Base-by-base conservation (phyloP, 2,329 filamentous ascomycete species). In the Neodidymelliopsis sp. region DNA sequence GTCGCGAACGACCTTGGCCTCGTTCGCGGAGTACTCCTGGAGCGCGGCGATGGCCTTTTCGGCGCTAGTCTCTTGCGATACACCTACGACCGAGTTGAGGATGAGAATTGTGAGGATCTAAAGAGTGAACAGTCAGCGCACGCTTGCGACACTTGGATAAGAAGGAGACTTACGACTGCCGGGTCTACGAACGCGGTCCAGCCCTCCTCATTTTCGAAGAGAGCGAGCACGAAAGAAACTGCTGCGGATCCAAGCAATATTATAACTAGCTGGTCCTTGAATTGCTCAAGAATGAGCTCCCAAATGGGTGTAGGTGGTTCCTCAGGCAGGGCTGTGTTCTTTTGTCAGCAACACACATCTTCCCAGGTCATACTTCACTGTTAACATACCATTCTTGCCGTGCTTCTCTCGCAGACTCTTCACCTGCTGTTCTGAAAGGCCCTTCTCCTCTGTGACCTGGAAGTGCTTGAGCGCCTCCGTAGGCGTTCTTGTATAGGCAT, bases 101-200 rank as follows among this genome's bases (percentile, higher is more conserved):
- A 99, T 88, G 34, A 99, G 82, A 69, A 99, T 99, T 19, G 93
- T 97, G 58, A 99, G 83, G 63, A 99, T 99, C 90, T 95, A 51
- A 24, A 22, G 24, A 20, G 35, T 7, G 25, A n/a, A 15, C 7
- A 45, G 54, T 63, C 36, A 66, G 59, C 42, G 44, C 25, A 23
- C 35, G 53, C 9, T 16, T 5, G 16, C 11, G 18, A 16, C 16
- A 8, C 16, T 27, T 7, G 31, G 20, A 10, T 5, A 30, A 18
- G 15, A 31, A 19, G 8, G 28, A 25, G 31, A 86, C 90, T 74
- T 85, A 96, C 91, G 75, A 99, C 94, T 56, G 85, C 84, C 42
- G 94, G 94, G 73, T 99, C 94, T 52, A 99, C 94, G 74, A 99
- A 99, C 25, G 93, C 94, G 57, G 91, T 92, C 91, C 91, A 97